Evolutionary conservation across 116 monocot species (phyloP), one percentile per base, ranked within the genome.

Genomic region (Phalaenopsis hybrid): DNA sequence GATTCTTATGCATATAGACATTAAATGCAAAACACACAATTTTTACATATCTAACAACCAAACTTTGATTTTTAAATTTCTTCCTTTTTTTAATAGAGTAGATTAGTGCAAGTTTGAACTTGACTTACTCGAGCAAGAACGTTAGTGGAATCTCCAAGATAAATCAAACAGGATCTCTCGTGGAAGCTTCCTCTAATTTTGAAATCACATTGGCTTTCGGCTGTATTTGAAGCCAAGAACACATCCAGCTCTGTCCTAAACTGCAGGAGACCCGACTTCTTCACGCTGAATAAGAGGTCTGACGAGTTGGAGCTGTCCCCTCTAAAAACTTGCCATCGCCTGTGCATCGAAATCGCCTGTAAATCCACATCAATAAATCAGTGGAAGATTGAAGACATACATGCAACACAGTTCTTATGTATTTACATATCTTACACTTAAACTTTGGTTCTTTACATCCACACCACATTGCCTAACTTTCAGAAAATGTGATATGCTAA

Each of bases 71-170:
- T 46, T 8, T 46, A 46, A 5, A 46, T 46, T 5, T 46, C 4
- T 45, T 28, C 28, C 28, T 28, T 28, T 28, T 28, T 28, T 28
- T 28, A 28, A 28, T 28, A 31, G 31, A 31, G 31, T 31, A 31
- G 31, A 31, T 31, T 31, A 31, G 31, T 31, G 31, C 31, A 31
- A 31, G 31, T 31, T 31, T 31, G 31, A 31, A 37, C n/a, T 63
- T 72, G 16, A 34, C 59, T 79, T 59, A 83, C 77, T 65, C 77
- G 77, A 46, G 82, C 82, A 23, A 83, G 57, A 3, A 83, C 48
- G 16, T 18, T 65, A 8, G 77, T 75, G 18, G 82, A 65, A 8
- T 83, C 45, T 3, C 82, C 82, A 15, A 61, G 44, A 75, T 65
- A 83, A 31, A 83, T 50, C 9, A 34, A 25, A 67, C 59, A 67